A percentile compares a stretch with the other conserved stretches of the same genome.
Evolutionary conservation across 306 rosid genomes (phyloP).

Genomic region (Rosa rugosa): DNA sequence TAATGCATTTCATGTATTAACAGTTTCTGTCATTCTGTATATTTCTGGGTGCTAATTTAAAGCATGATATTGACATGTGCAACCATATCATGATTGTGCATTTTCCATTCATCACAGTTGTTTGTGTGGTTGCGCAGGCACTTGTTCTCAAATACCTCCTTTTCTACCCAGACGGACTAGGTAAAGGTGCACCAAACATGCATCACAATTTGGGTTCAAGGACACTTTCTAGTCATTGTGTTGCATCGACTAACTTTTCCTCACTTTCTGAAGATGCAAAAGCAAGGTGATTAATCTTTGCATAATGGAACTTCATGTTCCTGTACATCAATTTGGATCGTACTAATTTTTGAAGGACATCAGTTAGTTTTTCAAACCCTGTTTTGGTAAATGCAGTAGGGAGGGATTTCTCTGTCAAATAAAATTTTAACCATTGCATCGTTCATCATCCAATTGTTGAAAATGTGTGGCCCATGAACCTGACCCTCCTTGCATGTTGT

Average conservation of each 20-base stretch:
- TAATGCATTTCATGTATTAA: background rate
- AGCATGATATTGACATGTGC: constrained; percentile 9
- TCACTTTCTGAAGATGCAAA: constrained; percentile 70
- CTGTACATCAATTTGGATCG: background rate
- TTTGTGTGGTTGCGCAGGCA: constrained; percentile 62
- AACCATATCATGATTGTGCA: constrained; percentile 17
- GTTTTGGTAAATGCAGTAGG: background rate
- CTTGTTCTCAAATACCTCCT: constrained; percentile 84
- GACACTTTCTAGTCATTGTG: constrained; percentile 45
- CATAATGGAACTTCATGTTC: constrained; percentile 14
- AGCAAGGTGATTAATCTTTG: constrained; percentile 68
- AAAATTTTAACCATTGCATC: background rate
- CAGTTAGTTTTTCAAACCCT: background rate
- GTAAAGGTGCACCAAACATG: constrained; percentile 40
- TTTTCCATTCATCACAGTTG: constrained; percentile 28
- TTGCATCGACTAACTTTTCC: constrained; percentile 60
- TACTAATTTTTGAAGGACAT: background rate
- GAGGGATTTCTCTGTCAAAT: background rate
- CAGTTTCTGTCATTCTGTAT: background rate
- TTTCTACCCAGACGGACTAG: constrained; percentile 63
- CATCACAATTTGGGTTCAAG: constrained; percentile 49
- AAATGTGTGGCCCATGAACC: background rate
- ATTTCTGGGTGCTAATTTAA: background rate
- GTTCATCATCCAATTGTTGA: background rate
- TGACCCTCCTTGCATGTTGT: background rate